Evolutionary conservation across 495 filamentous ascomycete species (phyloP), one percentile per base, ranked within the genome.

Genomic region (Penicillium maclennaniae): DNA sequence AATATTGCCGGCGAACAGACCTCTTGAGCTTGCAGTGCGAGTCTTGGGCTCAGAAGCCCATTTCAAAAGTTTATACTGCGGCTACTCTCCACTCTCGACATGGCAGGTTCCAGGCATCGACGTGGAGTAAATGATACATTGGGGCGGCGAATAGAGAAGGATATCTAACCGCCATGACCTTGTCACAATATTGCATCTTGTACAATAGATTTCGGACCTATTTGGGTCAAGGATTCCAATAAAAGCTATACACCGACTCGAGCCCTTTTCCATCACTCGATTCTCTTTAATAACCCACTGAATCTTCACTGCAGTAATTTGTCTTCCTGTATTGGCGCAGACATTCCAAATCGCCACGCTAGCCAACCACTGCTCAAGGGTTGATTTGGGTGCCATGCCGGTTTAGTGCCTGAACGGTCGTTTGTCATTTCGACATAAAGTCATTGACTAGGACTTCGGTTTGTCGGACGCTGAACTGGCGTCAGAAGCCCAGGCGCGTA

Each of bases 21-120:
- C 1, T 34, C 31, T 4, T 34, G 10, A 34, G 31, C 31, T 14
- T 34, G 31, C 31, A 14, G 15, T 14, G 10, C 10, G 31, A 34
- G 3, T 34, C 2, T 14, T 10, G 10, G 31, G 14, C 31, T 12
- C 8, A 23, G 8, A 34, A 1, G 31, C 14, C 10, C 31, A 14
- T 34, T 34, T 34, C 1, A 34, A 28, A 27, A 47, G 43, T 57
- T 48, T 55, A 56, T 51, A 53, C 31, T 39, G 15, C 31, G 10
- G 25, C 26, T 52, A 49, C 49, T 66, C 63, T 60, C 63, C 55
- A 59, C 63, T 66, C 51, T 59, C 49, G 53, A 58, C 60, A 63
- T 63, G 63, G 63, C 63, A 41, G 63, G 63, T 56, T 55, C 63
- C 58, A 63, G 54, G 58, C 60, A 56, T 59, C 28, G 53, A 56